phyloP scores from a whole-genome alignment of 306 rosid species.

The Rosa chinensis region DNA sequence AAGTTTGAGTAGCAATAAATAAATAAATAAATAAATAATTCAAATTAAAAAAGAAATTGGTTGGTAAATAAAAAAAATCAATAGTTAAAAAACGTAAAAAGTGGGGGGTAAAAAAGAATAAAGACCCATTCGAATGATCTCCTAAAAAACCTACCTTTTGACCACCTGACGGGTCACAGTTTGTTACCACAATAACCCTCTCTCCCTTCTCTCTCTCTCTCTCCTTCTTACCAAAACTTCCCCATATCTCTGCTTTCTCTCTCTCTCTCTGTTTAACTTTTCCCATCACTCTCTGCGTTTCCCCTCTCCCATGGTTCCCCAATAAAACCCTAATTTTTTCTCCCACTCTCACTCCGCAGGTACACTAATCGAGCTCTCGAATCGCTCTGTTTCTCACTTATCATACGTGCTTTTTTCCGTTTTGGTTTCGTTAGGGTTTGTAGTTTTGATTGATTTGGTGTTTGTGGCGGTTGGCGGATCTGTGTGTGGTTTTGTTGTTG shows the following conservation, averaged over 20 bases:
- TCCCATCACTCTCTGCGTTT: slow-evolving; percentile 6
- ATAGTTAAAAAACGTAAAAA: slow-evolving; percentile 8
- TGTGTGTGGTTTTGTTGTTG: slow-evolving; percentile 33
- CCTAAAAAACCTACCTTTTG: slow-evolving; percentile 75
- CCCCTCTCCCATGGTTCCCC: slow-evolving; percentile 34
- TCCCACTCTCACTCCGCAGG: slow-evolving; percentile 44
- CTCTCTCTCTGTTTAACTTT: not conserved
- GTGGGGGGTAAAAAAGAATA: not conserved
- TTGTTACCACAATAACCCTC: slow-evolving; percentile 38
- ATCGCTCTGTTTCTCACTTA: not conserved
- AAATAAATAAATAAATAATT: too few species aligned
- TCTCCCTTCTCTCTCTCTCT: not conserved
- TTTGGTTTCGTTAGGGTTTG: not conserved
- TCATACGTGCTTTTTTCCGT: not conserved
- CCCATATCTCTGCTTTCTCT: slow-evolving; percentile 2
- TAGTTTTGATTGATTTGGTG: not conserved
- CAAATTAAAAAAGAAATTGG: not conserved
- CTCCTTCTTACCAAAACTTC: slow-evolving; percentile 25
- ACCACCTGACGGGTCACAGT: slow-evolving; percentile 46
- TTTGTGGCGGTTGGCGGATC: slow-evolving; percentile 23
- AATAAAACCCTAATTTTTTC: slow-evolving; percentile 61
- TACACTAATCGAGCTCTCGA: slow-evolving; percentile 22
- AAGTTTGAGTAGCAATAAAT: too few species aligned
- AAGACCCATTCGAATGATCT: slow-evolving; percentile 52
- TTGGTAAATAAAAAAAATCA: not conserved